These are phyloP conservation scores for Monosporascus sp. DNA, from an alignment of 2,329 filamentous ascomycete species.

Conservation along the genomic window DNA sequence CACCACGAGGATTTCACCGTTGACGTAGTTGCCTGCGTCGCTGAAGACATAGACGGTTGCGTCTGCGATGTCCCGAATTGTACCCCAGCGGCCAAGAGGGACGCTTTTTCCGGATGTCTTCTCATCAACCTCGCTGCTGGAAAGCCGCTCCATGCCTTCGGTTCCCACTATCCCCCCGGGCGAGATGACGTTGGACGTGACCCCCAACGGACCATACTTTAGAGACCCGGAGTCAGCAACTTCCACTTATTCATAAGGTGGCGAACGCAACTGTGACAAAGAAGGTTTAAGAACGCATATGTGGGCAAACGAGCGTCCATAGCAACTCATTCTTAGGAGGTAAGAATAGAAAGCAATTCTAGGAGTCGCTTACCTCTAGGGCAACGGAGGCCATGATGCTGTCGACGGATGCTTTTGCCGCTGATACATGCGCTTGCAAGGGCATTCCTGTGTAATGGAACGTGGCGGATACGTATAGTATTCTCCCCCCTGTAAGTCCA, in stretches of 20 bases:
- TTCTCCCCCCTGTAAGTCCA: constrained; percentile 69
- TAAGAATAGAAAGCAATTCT: background rate
- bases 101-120: constrained; percentile 40
- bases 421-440: constrained; percentile 82
- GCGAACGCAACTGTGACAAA: too few species aligned
- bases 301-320: too few species aligned
- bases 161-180: constrained; percentile 83
- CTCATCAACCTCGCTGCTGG: constrained; percentile 32
- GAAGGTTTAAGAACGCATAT: too few species aligned
- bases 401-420: constrained; percentile 88
- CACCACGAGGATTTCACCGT: constrained; percentile 74
- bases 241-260: too few species aligned
- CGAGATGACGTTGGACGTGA: constrained; percentile 83
- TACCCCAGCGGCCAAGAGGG: constrained; percentile 71
- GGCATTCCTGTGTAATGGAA: constrained; percentile 86
- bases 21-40: constrained; percentile 80
- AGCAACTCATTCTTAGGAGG: background rate
- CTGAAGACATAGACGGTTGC: constrained; percentile 86
- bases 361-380: constrained; percentile 41
- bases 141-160: constrained; percentile 67
- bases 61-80: constrained; percentile 83
- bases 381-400: constrained; percentile 73
- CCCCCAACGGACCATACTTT: constrained; percentile 77
- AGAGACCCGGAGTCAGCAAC: background rate
- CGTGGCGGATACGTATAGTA: constrained; percentile 85